Evolutionary conservation across 192 early-diverging fungal genomes (phyloP), one percentile per base, ranked within the genome.

Genomic region (Coemansia sp.): DNA sequence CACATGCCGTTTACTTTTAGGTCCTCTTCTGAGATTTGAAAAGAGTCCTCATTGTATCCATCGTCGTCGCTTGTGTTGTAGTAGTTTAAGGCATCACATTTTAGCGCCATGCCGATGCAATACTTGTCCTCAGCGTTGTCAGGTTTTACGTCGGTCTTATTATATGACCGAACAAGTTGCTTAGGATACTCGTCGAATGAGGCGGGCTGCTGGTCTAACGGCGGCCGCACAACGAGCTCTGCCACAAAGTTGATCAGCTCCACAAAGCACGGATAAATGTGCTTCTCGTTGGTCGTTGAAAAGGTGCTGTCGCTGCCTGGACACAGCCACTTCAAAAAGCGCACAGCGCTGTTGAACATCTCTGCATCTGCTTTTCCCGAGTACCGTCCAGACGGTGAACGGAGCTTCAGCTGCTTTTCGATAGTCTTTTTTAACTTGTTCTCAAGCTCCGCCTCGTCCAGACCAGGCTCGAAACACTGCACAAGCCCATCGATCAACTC

Each of bases 111-210:
- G 16, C 51, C 47, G 16, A 62, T 4, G 2, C 26, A 4, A 12
- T 12, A 2, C 10, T 16, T 37, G 16, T 16, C 35, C 25, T 63
- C 48, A 26, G 26, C 22, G 1, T 53, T 9, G 9, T 38, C 27
- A 10, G 51, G 49, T 3, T 31, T 47, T 31, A 2, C 23, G 61
- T 63, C 26, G 12, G 35, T 53, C 61, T 16, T 3, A 16, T 37
- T 3, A 31, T 48, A 63, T 2, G 61, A 50, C 29, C 47, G 61
- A 52, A 63, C 3, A 12, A 16, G 55, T 25, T 29, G 14, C 27
- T 21, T 6, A 12, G 55, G 55, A 0, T 6, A 3, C 5, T n/a
- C 2, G 0, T 25, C 17, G 12, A 6, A 3, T 6, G 19, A 23
- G 7, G 49, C 0, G 1, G 16, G 22, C 3, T 29, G 27, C 14